These are phyloP conservation scores for Cucumis cinereus DNA, from an alignment of 306 rosid genomes.

Conservation along the genomic window DNA sequence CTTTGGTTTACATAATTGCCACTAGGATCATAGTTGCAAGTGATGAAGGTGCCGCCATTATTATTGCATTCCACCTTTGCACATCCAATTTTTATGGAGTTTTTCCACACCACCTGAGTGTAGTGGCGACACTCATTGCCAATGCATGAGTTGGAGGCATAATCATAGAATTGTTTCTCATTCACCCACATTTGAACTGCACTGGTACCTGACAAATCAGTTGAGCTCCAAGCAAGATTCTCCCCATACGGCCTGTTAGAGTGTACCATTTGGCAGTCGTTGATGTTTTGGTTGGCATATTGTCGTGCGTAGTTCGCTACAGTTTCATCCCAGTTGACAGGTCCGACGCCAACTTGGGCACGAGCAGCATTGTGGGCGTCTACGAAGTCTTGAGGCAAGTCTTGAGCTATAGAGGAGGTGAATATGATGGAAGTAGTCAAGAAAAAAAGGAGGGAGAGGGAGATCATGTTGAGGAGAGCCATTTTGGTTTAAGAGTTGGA, in stretches of 20 bases:
- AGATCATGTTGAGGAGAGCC: not conserved
- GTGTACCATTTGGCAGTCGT: not conserved
- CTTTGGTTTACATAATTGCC: not conserved
- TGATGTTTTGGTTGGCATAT: conserved; percentile 4
- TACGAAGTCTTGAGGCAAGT: conserved; percentile 22
- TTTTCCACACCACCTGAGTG: not conserved
- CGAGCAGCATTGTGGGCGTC: conserved; percentile 28
- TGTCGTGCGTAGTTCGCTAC: conserved; percentile 20
- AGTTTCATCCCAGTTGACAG: conserved; percentile 8
- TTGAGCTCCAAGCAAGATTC: not conserved
- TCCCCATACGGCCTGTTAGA: not conserved
- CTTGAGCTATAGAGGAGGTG: conserved; percentile 14
- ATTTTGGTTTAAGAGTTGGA: not conserved
- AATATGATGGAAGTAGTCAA: not conserved
- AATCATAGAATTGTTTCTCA: not conserved
- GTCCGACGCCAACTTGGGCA: conserved; percentile 20
- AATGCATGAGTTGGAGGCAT: not conserved
- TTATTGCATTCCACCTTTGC: not conserved
- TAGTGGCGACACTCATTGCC: not conserved
- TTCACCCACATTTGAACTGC: not conserved
- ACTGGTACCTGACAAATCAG: not conserved
- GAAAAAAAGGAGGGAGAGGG: not conserved
- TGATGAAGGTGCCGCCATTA: not conserved
- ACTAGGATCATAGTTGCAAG: not conserved
- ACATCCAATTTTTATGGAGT: not conserved